Percentiles rank a stretch among this genome's conserved stretches.
phyloP scores from a whole-genome alignment of 177 flowering plant genomes.

The Telopea speciosissima region DNA sequence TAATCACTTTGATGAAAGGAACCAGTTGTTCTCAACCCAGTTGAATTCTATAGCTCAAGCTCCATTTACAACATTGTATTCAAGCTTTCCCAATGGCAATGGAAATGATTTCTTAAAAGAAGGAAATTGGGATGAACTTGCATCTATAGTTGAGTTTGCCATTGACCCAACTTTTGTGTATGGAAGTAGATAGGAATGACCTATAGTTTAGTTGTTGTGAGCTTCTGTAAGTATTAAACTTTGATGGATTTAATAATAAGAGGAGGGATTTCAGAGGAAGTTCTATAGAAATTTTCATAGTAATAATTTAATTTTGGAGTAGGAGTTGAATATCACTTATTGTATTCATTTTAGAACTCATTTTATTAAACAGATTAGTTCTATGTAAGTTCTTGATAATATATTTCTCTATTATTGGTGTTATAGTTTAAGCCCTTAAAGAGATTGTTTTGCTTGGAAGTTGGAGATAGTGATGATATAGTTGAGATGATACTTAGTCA shows the following conservation, averaged over 20 bases:
- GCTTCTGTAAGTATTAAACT: background rate
- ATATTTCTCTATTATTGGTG: background rate
- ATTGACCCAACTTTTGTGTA: conserved; percentile 15
- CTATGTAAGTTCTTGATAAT: background rate
- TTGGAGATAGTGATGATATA: too few species aligned
- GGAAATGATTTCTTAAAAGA: conserved; percentile 12
- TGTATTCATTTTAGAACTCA: background rate
- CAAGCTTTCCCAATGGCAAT: conserved; percentile 12
- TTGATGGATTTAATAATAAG: background rate
- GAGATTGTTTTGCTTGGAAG: too few species aligned
- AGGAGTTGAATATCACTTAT: background rate
- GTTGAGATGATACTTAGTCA: background rate
- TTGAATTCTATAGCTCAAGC: conserved; percentile 17
- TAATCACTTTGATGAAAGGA: conserved; percentile 6
- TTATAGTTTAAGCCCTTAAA: too few species aligned
- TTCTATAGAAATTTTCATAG: background rate
- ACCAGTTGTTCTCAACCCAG: conserved; percentile 9
- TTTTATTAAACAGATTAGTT: background rate
- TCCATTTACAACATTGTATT: conserved; percentile 10
- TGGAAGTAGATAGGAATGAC: conserved; percentile 6
- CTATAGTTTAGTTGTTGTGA: background rate
- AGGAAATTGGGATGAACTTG: conserved; percentile 49
- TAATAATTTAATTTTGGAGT: background rate
- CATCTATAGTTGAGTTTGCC: conserved; percentile 31
- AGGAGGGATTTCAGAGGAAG: background rate